phyloP scores from a whole-genome alignment of 768 basidiomycete genomes.

The Russula vinacea region DNA sequence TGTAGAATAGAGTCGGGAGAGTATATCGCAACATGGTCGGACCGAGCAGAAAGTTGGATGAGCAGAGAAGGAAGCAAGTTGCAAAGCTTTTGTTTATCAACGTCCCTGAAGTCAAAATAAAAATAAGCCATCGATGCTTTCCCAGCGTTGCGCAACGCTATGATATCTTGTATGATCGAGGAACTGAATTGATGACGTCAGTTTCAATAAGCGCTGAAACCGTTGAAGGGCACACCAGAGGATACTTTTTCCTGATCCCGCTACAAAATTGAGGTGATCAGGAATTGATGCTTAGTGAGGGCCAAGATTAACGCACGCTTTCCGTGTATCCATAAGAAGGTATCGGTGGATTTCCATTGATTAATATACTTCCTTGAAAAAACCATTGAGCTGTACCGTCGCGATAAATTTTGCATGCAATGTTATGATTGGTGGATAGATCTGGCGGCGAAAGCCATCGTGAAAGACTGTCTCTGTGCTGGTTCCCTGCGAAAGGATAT shows the following conservation, averaged over 20 bases:
- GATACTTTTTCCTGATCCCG: conserved; percentile 7
- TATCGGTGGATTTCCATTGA: background rate
- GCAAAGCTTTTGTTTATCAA: too few relatives aligned
- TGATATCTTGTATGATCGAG: too few relatives aligned
- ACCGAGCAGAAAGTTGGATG: too few relatives aligned
- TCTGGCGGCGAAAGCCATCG: conserved; percentile 38
- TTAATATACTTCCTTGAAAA: background rate
- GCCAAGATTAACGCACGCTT: background rate
- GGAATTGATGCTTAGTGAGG: background rate
- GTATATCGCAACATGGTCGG: too few relatives aligned
- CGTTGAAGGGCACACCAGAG: conserved; percentile 5
- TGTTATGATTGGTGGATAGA: background rate
- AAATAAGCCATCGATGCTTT: too few relatives aligned
- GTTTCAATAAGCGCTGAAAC: background rate
- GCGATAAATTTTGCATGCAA: background rate
- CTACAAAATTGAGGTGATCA: background rate
- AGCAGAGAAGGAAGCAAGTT: too few relatives aligned
- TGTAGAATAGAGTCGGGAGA: too few relatives aligned
- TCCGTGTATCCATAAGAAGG: conserved; percentile 11
- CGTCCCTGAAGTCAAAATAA: too few relatives aligned
- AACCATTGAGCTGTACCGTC: background rate
- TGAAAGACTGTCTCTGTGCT: background rate
- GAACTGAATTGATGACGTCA: background rate
- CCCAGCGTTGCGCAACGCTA: too few relatives aligned
- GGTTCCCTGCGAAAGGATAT: background rate